phyloP scores from a whole-genome alignment of 192 early-diverging fungal genomes.

The Podila epigama region DNA sequence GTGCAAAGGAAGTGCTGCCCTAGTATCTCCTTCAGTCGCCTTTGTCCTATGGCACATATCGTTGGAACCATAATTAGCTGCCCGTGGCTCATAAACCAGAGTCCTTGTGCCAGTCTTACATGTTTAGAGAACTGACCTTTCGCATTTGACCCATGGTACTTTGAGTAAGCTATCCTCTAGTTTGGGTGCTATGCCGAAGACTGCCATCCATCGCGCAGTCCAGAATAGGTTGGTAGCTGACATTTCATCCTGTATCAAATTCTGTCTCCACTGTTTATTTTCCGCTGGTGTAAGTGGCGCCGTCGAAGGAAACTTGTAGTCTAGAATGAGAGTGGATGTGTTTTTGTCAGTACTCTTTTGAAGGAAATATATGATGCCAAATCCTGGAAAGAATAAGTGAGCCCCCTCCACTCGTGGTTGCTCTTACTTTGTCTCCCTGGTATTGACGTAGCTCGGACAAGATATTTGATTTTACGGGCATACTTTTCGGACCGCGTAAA shows the following conservation, averaged over 20 bases:
- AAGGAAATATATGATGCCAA: too few relatives aligned
- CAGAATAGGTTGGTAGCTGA: slow-evolving; percentile 42
- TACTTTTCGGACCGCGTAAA: slow-evolving; percentile 46
- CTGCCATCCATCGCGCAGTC: slow-evolving; percentile 46
- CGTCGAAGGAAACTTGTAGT: slow-evolving; percentile 43
- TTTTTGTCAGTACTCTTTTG: background rate
- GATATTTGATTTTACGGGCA: slow-evolving; percentile 41
- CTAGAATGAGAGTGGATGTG: background rate
- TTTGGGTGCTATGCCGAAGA: slow-evolving; percentile 34
- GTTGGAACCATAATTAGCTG: background rate
- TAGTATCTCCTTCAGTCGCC: slow-evolving; percentile 16
- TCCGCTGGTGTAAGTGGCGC: slow-evolving; percentile 35
- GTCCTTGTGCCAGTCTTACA: too few relatives aligned
- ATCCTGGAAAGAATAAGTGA: too few relatives aligned
- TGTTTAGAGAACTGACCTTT: slow-evolving; percentile 19
- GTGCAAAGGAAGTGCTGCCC: slow-evolving; percentile 20
- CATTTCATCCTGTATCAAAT: slow-evolving; percentile 44
- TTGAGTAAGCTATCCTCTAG: slow-evolving; percentile 46
- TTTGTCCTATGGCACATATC: background rate
- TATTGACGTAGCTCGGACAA: slow-evolving; percentile 31
- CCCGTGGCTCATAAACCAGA: too few relatives aligned
- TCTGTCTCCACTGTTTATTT: slow-evolving; percentile 27
- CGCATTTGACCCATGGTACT: slow-evolving; percentile 48
- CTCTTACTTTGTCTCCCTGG: slow-evolving; percentile 43
- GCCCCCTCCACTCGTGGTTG: background rate